These are phyloP conservation scores for Alternaria atra DNA, from an alignment of 2,329 filamentous ascomycete genomes.

Conservation along the genomic window DNA sequence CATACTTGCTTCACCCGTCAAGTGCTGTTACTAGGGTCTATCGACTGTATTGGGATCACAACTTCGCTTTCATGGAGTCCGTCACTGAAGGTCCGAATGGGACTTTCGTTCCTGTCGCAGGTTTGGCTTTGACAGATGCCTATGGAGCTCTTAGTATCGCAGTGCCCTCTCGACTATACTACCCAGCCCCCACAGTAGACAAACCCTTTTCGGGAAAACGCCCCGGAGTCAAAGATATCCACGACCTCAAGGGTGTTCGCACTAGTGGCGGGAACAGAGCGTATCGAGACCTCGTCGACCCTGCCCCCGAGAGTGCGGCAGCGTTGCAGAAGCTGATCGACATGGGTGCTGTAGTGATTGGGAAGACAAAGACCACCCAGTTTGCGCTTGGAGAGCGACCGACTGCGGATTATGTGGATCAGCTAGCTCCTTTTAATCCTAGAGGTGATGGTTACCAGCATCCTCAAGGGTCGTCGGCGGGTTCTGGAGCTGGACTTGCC, in stretches of 20 bases:
- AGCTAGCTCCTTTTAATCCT: slow-evolving; percentile 42
- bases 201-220: slow-evolving; percentile 21
- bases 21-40: slow-evolving; percentile 19
- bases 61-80: slow-evolving; percentile 17
- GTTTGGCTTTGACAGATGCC: slow-evolving; percentile 14
- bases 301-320: slow-evolving; percentile 10
- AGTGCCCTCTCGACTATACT: slow-evolving; percentile 28
- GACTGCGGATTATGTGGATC: slow-evolving; percentile 39
- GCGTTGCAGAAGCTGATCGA: slow-evolving; percentile 25
- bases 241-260: slow-evolving; percentile 21
- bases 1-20: slow-evolving; percentile 18
- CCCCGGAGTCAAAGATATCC: slow-evolving; percentile 30
- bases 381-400: slow-evolving; percentile 50
- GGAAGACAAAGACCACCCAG: slow-evolving; percentile 61
- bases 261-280: slow-evolving; percentile 27
- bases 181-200: background rate
- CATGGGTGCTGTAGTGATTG: slow-evolving; percentile 53
- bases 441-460: slow-evolving; percentile 39
- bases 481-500: slow-evolving; percentile 17
- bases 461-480: slow-evolving; percentile 17
- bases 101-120: slow-evolving; percentile 20
- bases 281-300: slow-evolving; percentile 14
- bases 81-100: slow-evolving; percentile 22
- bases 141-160: slow-evolving; percentile 20
- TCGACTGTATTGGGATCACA: slow-evolving; percentile 22